Conservation (phyloP, 2,329 filamentous ascomycete species). For the Aureobasidium leucospermi region DNA sequence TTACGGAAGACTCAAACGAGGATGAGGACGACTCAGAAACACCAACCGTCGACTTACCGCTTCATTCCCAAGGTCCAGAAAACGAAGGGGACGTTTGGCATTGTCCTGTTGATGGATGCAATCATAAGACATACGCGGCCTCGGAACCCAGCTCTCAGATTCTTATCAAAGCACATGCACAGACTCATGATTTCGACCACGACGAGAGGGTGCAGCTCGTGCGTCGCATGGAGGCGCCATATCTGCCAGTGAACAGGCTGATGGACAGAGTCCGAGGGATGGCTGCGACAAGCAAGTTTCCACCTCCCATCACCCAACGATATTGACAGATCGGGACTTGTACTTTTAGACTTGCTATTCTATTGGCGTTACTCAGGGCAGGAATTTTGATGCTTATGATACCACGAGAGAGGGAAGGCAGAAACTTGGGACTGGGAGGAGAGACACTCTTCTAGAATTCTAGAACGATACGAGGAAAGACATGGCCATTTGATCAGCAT, state of each 20-base stretch:
- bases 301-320: constrained; percentile 13
- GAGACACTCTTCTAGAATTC: background rate
- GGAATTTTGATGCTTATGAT: constrained; percentile 9
- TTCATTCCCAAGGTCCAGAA: background rate
- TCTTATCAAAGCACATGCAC: constrained; percentile 55
- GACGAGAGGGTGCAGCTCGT: constrained; percentile 46
- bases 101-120: constrained; percentile 58
- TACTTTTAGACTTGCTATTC: background rate
- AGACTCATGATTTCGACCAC: constrained; percentile 51
- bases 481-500: background rate
- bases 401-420: background rate
- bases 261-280: constrained; percentile 41
- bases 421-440: background rate
- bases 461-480: background rate
- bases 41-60: background rate
- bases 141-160: constrained; percentile 48
- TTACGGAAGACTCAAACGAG: background rate
- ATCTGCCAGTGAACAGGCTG: constrained; percentile 36
- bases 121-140: constrained; percentile 56
- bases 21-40: background rate
- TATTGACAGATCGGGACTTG: constrained; percentile 12
- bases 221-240: constrained; percentile 47
- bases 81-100: constrained; percentile 50
- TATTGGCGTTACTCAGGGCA: background rate
- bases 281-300: constrained; percentile 22